phyloP scores from a whole-genome alignment of 306 rosid species.

The Urtica urens region DNA sequence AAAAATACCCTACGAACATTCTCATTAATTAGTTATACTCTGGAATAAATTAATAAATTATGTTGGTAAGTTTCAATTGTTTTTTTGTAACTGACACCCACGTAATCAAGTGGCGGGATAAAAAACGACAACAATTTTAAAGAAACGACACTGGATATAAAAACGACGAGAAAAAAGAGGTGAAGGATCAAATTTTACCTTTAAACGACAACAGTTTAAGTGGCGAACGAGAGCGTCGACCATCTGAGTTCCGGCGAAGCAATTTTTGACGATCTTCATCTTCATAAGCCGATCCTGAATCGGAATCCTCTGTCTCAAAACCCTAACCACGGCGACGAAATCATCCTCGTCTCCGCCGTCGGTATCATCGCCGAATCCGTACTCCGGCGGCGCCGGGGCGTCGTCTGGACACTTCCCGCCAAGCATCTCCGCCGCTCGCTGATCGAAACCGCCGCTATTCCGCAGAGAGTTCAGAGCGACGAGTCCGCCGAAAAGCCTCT shows the following conservation, averaged over 20 bases:
- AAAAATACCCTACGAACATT: too few relatives aligned
- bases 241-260: constrained; percentile 67
- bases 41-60: too few relatives aligned
- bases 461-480: constrained; percentile 77
- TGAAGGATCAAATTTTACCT: constrained; percentile 34
- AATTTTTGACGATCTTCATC: constrained; percentile 63
- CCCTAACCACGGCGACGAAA: constrained; percentile 32
- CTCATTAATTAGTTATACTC: too few relatives aligned
- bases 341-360: constrained; percentile 26
- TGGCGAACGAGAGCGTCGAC: constrained; percentile 52
- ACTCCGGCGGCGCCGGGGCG: constrained; percentile 57
- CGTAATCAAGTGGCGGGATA: too few relatives aligned
- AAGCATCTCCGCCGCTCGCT: constrained; percentile 44
- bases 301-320: constrained; percentile 50
- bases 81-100: too few relatives aligned
- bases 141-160: background rate
- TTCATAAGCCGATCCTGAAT: constrained; percentile 71
- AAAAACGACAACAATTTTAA: too few relatives aligned
- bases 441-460: constrained; percentile 69
- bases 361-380: constrained; percentile 42
- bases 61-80: too few relatives aligned
- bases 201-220: constrained; percentile 53
- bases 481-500: constrained; percentile 69
- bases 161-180: constrained; percentile 1
- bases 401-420: constrained; percentile 35